Evolutionary conservation across 495 filamentous ascomycete genomes (phyloP).

Genomic region (Talaromyces thailandensis): DNA sequence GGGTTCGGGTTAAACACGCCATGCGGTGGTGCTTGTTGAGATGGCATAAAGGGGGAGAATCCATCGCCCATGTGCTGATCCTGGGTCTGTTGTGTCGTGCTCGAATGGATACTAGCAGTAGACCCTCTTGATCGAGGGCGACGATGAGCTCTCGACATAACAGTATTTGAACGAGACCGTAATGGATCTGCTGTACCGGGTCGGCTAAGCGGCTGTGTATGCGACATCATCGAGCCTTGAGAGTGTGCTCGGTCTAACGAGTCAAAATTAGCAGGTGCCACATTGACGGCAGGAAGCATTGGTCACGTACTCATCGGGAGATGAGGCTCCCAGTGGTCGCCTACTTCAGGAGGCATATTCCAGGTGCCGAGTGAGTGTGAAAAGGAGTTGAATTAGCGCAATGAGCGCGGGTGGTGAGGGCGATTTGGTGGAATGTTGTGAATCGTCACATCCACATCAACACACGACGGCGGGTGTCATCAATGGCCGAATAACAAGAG

Average conservation of each 20-base stretch:
- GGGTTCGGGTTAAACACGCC: slow-evolving; percentile 42
- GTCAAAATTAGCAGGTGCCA: slow-evolving; percentile 1
- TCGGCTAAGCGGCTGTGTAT: slow-evolving; percentile 29
- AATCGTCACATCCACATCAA: slow-evolving; percentile 17
- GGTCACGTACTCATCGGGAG: slow-evolving; percentile 5
- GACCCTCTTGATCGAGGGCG: slow-evolving; percentile 73
- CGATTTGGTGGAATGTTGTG: slow-evolving; percentile 22
- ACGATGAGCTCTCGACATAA: slow-evolving; percentile 50
- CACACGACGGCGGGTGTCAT: slow-evolving; percentile 5
- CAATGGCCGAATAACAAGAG: slow-evolving; percentile 1
- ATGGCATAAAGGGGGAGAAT: slow-evolving; percentile 40
- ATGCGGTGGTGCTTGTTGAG: slow-evolving; percentile 43
- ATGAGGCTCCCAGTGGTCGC: slow-evolving; percentile 11
- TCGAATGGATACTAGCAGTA: slow-evolving; percentile 71
- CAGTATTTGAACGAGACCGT: slow-evolving; percentile 51
- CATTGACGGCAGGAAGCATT: slow-evolving; percentile 2
- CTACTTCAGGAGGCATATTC: slow-evolving; percentile 23
- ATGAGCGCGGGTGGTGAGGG: neutral
- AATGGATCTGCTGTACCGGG: slow-evolving; percentile 37
- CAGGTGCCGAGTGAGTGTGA: neutral
- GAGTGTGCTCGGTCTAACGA: slow-evolving; percentile 19
- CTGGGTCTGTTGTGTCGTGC: slow-evolving; percentile 55
- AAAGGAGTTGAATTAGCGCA: neutral
- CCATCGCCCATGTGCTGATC: slow-evolving; percentile 48
- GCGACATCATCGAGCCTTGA: slow-evolving; percentile 26